phyloP scores from a whole-genome alignment of 768 basidiomycete species.

The Hirschioporus abietinus region DNA sequence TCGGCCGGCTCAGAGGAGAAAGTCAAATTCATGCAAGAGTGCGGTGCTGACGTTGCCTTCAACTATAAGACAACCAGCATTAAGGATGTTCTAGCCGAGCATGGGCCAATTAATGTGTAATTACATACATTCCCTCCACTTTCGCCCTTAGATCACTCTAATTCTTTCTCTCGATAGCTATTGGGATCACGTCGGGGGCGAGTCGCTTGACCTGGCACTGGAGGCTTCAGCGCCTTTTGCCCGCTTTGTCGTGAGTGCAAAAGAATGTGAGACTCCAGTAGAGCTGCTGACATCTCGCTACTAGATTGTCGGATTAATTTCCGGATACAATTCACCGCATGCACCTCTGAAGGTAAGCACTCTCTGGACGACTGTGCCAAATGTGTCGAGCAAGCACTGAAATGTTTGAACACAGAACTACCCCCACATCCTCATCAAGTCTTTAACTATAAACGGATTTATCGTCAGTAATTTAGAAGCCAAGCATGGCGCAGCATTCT shows the following conservation, averaged over 20 bases:
- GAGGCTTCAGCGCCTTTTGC: slow-evolving; percentile 13
- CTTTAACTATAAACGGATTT: slow-evolving; percentile 32
- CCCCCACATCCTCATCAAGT: slow-evolving; percentile 34
- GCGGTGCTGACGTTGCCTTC: slow-evolving; percentile 34
- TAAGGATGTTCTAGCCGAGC: slow-evolving; percentile 27
- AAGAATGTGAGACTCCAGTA: not conserved
- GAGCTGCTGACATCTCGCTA: no score
- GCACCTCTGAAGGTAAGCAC: no score
- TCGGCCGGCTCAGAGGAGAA: slow-evolving; percentile 38
- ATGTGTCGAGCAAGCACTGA: no score
- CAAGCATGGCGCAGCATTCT: slow-evolving; percentile 39
- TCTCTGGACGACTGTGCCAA: no score
- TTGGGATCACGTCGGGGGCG: slow-evolving; percentile 29
- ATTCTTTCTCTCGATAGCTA: slow-evolving; percentile 15
- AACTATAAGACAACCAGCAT: slow-evolving; percentile 22
- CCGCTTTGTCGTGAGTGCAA: slow-evolving; percentile 20
- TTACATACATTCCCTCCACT: slow-evolving; percentile 7
- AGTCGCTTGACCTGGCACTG: slow-evolving; percentile 25
- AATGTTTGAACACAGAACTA: slow-evolving; percentile 27
- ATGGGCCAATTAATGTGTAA: slow-evolving; percentile 32
- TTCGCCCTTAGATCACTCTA: not conserved
- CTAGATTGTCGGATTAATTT: no score
- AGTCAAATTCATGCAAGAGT: slow-evolving; percentile 28
- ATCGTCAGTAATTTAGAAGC: slow-evolving; percentile 21
- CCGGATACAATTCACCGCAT: no score